Conservation (phyloP, 768 basidiomycete species). For the Trametes maxima region DNA sequence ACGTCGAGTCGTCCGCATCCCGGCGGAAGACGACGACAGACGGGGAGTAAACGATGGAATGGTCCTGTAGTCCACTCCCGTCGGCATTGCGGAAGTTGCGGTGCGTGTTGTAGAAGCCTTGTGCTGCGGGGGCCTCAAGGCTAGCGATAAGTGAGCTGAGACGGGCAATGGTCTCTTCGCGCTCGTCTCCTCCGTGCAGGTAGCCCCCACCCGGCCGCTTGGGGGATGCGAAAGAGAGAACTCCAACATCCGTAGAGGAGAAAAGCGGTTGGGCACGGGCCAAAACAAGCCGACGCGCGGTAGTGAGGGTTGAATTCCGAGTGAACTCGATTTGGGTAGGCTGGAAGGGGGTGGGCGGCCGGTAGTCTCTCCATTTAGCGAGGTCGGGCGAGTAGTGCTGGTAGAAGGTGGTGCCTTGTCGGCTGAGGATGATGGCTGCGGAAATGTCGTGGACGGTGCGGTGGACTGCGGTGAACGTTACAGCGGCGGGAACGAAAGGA, state of each 20-base stretch:
- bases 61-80: constrained; percentile 47
- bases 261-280: constrained; percentile 27
- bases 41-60: constrained; percentile 51
- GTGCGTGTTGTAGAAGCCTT: constrained; percentile 46
- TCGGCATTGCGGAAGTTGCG: constrained; percentile 36
- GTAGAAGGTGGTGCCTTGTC: constrained; percentile 43
- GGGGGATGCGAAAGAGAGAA: constrained; percentile 47
- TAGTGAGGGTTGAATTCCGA: constrained; percentile 35
- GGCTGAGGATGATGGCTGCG: constrained; percentile 38
- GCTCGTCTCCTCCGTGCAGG: constrained; percentile 47
- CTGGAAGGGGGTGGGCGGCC: constrained; percentile 1
- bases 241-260: constrained; percentile 34
- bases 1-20: constrained; percentile 31
- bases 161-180: constrained; percentile 47
- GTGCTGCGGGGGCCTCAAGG: constrained; percentile 37
- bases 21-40: constrained; percentile 45
- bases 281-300: constrained; percentile 33
- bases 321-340: constrained; percentile 35
- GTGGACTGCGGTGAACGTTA: constrained; percentile 18
- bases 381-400: constrained; percentile 41
- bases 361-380: constrained; percentile 35
- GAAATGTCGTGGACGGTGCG: constrained; percentile 37
- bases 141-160: constrained; percentile 44
- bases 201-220: constrained; percentile 49
- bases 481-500: constrained; percentile 23